Conservation (phyloP, 1,284 basidiomycete species). For the Ustanciosporium gigantosporum region DNA sequence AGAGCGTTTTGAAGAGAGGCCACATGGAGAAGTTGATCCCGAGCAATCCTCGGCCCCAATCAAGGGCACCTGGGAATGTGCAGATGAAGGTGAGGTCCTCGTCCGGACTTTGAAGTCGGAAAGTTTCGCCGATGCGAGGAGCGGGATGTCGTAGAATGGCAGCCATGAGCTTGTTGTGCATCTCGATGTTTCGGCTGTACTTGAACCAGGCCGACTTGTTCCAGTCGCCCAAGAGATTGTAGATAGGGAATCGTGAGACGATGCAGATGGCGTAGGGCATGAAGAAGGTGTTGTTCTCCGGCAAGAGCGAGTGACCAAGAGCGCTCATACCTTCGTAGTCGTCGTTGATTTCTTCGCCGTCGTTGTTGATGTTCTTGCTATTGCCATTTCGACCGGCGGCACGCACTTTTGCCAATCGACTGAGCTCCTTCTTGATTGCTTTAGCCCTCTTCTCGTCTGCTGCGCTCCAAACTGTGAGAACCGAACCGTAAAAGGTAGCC, state of each 20-base stretch:
- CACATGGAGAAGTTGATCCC: conserved; percentile 80
- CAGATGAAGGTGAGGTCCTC: conserved; percentile 58
- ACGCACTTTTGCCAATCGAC: conserved; percentile 30
- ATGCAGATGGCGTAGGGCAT: conserved; percentile 59
- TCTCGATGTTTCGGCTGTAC: conserved; percentile 60
- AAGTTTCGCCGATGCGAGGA: conserved; percentile 53
- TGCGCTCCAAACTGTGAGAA: conserved; percentile 45
- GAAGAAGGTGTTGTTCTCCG: conserved; percentile 52
- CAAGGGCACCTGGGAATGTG: conserved; percentile 62
- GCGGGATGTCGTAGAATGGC: conserved; percentile 58
- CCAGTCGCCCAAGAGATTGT: conserved; percentile 59
- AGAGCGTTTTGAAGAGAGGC: conserved; percentile 91
- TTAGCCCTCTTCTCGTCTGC: conserved; percentile 49
- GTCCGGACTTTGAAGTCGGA: conserved; percentile 43
- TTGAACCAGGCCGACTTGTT: conserved; percentile 61
- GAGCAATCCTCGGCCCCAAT: conserved; percentile 62
- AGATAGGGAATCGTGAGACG: conserved; percentile 56
- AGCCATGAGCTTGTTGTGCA: conserved; percentile 61
- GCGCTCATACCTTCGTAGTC: conserved; percentile 29
- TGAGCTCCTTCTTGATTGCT: conserved; percentile 50
- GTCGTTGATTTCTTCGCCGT: conserved; percentile 23
- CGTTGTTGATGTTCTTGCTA: conserved; percentile 16
- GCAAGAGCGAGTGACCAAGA: conserved; percentile 31
- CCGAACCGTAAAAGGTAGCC: conserved; percentile 53
- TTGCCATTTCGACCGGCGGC: conserved; percentile 9